Evolutionary conservation across 257 asterid species (phyloP).

Genomic region (Ballota nigra): DNA sequence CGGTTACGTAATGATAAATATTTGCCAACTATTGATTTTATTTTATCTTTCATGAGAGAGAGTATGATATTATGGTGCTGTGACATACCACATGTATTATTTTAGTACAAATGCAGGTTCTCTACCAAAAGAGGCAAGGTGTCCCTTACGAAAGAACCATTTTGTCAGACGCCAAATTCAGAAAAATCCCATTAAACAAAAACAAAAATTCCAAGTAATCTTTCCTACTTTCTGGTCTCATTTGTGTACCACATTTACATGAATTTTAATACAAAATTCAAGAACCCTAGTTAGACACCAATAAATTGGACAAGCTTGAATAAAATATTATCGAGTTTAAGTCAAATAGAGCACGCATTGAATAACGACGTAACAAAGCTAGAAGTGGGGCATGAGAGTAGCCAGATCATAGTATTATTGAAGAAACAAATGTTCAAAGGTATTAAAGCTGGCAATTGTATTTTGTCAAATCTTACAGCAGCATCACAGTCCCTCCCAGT

Average conservation of each 20-base stretch:
- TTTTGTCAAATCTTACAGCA: slow-evolving; percentile 20
- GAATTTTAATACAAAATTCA: background rate
- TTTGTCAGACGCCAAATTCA: slow-evolving; percentile 16
- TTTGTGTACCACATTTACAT: background rate
- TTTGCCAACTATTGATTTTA: too few species aligned
- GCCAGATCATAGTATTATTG: background rate
- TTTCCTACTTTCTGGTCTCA: background rate
- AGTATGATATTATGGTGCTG: background rate
- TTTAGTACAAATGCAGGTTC: background rate
- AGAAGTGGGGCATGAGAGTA: background rate
- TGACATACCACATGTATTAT: slow-evolving; percentile 27
- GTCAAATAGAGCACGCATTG: background rate
- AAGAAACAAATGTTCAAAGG: slow-evolving; percentile 13
- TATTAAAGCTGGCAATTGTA: slow-evolving; percentile 19
- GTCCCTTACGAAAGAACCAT: slow-evolving; percentile 18
- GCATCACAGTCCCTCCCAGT: slow-evolving; percentile 2
- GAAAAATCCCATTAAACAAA: background rate
- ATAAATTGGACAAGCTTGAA: background rate
- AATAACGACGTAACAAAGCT: background rate
- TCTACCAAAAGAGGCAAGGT: slow-evolving; percentile 29
- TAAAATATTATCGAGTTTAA: background rate
- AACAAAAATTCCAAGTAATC: background rate
- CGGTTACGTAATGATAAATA: background rate
- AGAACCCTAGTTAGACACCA: too few species aligned
- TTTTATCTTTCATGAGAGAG: background rate